Base-by-base conservation (phyloP, 495 filamentous ascomycete genomes). In the Arthonia radiata region DNA sequence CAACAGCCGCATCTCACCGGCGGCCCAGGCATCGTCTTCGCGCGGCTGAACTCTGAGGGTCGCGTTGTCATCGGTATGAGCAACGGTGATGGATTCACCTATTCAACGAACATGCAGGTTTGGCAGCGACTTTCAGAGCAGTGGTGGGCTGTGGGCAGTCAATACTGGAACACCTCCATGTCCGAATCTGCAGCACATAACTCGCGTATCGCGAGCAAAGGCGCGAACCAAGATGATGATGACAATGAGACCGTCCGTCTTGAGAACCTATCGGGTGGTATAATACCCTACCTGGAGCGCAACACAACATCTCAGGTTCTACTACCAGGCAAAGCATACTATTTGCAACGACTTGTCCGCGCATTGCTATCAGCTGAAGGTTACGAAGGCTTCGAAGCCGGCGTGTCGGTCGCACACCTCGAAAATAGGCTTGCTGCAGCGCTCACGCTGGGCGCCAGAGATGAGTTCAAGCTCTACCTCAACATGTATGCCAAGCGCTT, bases 81-180 rank as follows among this genome's bases (percentile, higher is more conserved):
- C 15, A 93, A 91, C 37, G 86, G 86, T 9, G 82, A 94, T 35
- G 86, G 89, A 3, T 94, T 79, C 41, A 62, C 67, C 14, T 99
- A 94, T 49, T 76, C 71, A 1, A 63, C 67, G 0, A 49, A 51
- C 11, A 71, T 94, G 67, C 80, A 64, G 39, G 60, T 67, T n/a
- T 99, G 86, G 86, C 83, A 93, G 52, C 69, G 82, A 6, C 56
- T 94, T 8, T 80, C 76, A 3, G 86, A 99, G 49, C 56, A 74
- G 1, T 99, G 86, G 89, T 99, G 89, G 86, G 82, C 86, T 2
- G 78, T 93, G 1, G 83, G 82, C 13, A 83, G 74, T 41, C 86
- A 94, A 45, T 94, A 94, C 45, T 94, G 89, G 86, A 91, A 91
- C 48, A 77, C 74, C n/a, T 80, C 78, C 18, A 82, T 50, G 25